Percentiles rank a stretch among this genome's conserved stretches.
phyloP scores from a whole-genome alignment of 148 eudicot species.

The Amaranthus cruentus region DNA sequence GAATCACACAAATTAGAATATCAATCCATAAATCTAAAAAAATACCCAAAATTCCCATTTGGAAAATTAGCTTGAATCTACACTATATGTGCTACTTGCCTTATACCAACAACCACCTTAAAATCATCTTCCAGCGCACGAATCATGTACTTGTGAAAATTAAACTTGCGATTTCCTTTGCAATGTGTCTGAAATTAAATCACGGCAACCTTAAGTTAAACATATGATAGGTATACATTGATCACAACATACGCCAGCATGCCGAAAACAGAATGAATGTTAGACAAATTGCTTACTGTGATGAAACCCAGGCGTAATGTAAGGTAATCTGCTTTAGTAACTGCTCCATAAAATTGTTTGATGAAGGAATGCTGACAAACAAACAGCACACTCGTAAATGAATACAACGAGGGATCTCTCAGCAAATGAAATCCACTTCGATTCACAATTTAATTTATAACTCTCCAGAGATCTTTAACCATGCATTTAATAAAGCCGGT shows the following conservation, averaged over 20 bases:
- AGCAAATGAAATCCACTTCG: not conserved
- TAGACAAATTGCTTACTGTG: conserved; percentile 35
- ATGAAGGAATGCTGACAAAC: conserved; percentile 60
- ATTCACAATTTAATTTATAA: too few species aligned
- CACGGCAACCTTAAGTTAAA: not conserved
- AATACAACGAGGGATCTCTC: not conserved
- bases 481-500: not conserved
- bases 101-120: conserved; percentile 86
- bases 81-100: conserved; percentile 38
- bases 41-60: not conserved
- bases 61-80: not conserved
- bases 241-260: not conserved
- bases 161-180: conserved; percentile 68
- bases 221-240: not conserved
- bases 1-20: conserved; percentile 31
- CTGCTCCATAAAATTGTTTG: conserved; percentile 92
- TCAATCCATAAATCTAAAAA: conserved; percentile 3
- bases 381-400: conserved; percentile 1
- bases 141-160: conserved; percentile 95
- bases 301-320: conserved; percentile 80
- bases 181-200: conserved; percentile 62
- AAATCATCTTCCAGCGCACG: conserved; percentile 94
- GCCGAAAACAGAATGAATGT: not conserved
- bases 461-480: not conserved
- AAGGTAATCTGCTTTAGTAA: conserved; percentile 70